Evolutionary conservation across 495 filamentous ascomycete species (phyloP).

Genomic region (Xylaria curta): DNA sequence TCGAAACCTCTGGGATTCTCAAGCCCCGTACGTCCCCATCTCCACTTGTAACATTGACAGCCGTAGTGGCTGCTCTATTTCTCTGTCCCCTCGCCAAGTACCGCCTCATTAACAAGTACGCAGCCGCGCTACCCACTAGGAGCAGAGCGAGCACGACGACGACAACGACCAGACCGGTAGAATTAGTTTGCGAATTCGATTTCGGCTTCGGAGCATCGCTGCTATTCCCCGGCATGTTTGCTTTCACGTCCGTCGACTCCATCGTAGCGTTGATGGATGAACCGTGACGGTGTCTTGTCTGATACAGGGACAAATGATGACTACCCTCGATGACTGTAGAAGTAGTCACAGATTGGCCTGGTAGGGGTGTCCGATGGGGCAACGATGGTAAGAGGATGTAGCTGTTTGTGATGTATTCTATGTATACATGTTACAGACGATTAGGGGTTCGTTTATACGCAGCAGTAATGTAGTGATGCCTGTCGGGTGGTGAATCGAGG

Average conservation of each 20-base stretch:
- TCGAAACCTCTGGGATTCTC: not conserved
- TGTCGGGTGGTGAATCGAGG: not conserved
- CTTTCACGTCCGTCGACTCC: not conserved
- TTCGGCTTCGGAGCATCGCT: not conserved
- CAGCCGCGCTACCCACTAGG: not conserved
- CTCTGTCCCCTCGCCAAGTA: not conserved
- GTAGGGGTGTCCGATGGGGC: not conserved
- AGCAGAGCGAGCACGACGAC: conserved; percentile 7
- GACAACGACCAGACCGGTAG: not conserved
- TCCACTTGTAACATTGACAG: no score
- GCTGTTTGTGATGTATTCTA: not conserved
- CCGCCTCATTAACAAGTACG: conserved; percentile 1
- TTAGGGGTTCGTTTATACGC: not conserved
- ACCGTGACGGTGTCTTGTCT: not conserved
- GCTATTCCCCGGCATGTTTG: not conserved
- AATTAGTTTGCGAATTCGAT: not conserved
- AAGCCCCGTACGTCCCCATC: not conserved
- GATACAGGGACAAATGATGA: not conserved
- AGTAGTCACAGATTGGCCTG: not conserved
- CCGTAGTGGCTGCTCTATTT: not conserved
- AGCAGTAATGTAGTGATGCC: not conserved
- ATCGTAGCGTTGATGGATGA: not conserved
- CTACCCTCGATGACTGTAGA: not conserved
- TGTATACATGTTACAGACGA: not conserved
- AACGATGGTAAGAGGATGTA: not conserved